Evolutionary conservation across 148 eudicot species (phyloP), one percentile per base, ranked within the genome.

Genomic region (Persicaria maculosa): DNA sequence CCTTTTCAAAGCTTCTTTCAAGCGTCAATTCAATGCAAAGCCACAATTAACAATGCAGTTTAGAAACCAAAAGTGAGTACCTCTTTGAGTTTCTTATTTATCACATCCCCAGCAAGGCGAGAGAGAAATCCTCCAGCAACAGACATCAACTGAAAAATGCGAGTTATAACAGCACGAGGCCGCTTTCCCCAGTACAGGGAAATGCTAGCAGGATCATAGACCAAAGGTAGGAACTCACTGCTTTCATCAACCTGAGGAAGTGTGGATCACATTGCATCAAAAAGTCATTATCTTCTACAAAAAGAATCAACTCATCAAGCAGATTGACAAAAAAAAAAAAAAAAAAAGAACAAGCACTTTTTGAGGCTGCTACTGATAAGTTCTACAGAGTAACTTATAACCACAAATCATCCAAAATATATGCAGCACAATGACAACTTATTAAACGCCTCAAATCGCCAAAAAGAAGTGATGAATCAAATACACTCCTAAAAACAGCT

Each of bases 51-150:
- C 12, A 22, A 65, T 65, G 47, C 40, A 65, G 19, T 36, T 65
- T 17, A 65, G 46, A 65, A 65, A 46, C 70, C 53, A 6, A 57
- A 53, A n/a, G 69, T 4, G 40, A 46, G 14, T 78, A 94, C 98
- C 96, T 95, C 99, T 84, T 92, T 95, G 73, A 95, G 88, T 83
- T 95, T 95, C 76, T 95, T 95, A 75, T 90, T 95, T 75, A 89
- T 79, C 17, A 92, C 80, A 81, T 95, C 99, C 91, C 87, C 81
- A 54, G 81, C 85, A 80, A 95, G 76, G 72, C 86, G 86, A 54
- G 99, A 95, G 47, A 95, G 92, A 80, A 95, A 95, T n/a, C 99
- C 97, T 83, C 99, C 97, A 47, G 97, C 94, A 81, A 95, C 99
- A 73, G 99, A 92, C 72, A 85, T 74, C 77, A 95, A 83, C 80